Conservation (phyloP, 176 grass and related monocot species). For the Elaeis guineensis region DNA sequence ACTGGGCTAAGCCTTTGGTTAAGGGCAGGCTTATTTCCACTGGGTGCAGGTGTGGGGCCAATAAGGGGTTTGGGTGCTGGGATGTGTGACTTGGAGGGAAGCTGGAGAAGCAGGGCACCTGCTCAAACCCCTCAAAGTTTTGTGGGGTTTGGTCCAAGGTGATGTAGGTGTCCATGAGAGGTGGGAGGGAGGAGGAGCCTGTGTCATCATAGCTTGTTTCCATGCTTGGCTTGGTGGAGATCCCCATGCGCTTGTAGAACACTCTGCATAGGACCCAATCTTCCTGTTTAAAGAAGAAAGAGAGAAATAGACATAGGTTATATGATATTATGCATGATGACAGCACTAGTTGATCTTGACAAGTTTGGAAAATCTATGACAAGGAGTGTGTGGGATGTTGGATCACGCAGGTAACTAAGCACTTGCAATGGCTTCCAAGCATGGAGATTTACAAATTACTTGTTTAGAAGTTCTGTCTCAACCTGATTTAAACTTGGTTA, state of each 20-base stretch:
- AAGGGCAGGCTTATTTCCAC: conserved; percentile 25
- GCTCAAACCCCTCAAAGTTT: conserved; percentile 49
- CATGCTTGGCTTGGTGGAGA: conserved; percentile 33
- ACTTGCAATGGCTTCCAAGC: not conserved
- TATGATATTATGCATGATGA: not conserved
- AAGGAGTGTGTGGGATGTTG: not conserved
- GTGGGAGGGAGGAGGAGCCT: conserved; percentile 39
- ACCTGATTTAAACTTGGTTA: no score
- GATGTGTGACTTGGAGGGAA: conserved; percentile 33
- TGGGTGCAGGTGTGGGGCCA: conserved; percentile 29
- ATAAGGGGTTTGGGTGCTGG: conserved; percentile 25
- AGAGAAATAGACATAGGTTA: not conserved
- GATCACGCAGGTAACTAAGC: not conserved
- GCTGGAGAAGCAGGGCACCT: conserved; percentile 99
- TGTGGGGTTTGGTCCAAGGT: conserved; percentile 57
- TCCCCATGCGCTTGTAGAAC: conserved; percentile 61
- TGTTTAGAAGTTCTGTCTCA: no score
- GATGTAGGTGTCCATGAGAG: conserved; percentile 53
- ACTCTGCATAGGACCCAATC: conserved; percentile 98
- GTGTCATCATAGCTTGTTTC: conserved; percentile 19
- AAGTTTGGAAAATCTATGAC: not conserved
- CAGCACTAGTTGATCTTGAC: not conserved
- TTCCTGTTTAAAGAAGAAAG: conserved; percentile 39
- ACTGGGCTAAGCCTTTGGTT: conserved; percentile 8
- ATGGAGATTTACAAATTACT: not conserved